Evolutionary conservation across 768 basidiomycete species (phyloP).

Genomic region (Amanita rimosa): DNA sequence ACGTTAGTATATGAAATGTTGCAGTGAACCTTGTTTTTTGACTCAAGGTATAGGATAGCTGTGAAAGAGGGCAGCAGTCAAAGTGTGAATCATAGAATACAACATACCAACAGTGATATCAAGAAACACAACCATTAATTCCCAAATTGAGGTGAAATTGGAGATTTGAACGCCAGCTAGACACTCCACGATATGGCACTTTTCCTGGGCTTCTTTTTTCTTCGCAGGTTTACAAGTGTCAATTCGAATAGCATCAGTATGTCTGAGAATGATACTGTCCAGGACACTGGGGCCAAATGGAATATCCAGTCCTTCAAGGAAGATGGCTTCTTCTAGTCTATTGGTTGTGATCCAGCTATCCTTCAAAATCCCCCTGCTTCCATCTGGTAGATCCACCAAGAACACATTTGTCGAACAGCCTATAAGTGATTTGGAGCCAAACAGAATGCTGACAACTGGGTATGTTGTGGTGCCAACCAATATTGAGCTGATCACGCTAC

Average conservation of each 20-base stretch:
- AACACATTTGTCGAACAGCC: conserved; percentile 2
- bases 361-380: not conserved
- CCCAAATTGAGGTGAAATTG: not conserved
- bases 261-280: not conserved
- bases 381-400: not conserved
- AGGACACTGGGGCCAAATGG: not conserved
- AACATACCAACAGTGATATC: conserved; percentile 1
- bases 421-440: not conserved
- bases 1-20: conserved; percentile 3
- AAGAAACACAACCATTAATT: not conserved
- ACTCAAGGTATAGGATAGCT: conserved; percentile 4
- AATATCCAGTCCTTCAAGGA: not conserved
- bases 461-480: not conserved
- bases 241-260: not conserved
- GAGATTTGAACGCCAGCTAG: not conserved
- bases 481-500: not conserved
- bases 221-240: not conserved
- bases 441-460: not conserved
- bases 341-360: not conserved
- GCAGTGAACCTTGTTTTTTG: not conserved
- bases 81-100: not conserved
- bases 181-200: not conserved
- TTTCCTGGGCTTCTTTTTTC: not conserved
- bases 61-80: not conserved
- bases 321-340: not conserved